Evolutionary conservation across 768 basidiomycete species (phyloP).

Genomic region (Agrocybe chaxingu): DNA sequence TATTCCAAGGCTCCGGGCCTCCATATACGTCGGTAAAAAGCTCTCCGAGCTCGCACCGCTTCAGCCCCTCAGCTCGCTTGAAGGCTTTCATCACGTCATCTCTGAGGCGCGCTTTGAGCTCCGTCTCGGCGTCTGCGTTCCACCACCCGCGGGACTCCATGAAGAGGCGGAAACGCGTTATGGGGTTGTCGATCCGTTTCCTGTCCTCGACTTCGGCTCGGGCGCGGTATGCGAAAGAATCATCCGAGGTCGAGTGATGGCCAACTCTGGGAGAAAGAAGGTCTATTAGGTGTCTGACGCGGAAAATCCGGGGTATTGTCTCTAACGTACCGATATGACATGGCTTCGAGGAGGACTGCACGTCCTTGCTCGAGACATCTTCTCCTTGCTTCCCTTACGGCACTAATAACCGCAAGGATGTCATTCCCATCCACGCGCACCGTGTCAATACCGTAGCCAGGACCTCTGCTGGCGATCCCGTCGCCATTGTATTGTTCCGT

Average conservation of each 20-base stretch:
- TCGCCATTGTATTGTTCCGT: slow-evolving; percentile 90
- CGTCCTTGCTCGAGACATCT: slow-evolving; percentile 75
- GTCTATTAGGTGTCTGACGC: slow-evolving; percentile 2
- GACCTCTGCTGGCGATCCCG: slow-evolving; percentile 88
- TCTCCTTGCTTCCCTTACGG: slow-evolving; percentile 67
- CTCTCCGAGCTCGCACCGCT: slow-evolving; percentile 68
- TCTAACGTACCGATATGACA: slow-evolving; percentile 73
- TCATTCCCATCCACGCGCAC: slow-evolving; percentile 95
- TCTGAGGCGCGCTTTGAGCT: slow-evolving; percentile 64
- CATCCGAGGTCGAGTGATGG: slow-evolving; percentile 95
- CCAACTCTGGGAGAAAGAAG: slow-evolving; percentile 56
- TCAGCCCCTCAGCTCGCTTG: slow-evolving; percentile 68
- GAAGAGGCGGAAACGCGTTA: slow-evolving; percentile 79
- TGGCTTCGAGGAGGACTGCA: slow-evolving; percentile 83
- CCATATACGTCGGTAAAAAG: slow-evolving; percentile 88
- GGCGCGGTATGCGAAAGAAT: slow-evolving; percentile 90
- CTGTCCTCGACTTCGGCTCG: slow-evolving; percentile 89
- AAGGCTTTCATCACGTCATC: slow-evolving; percentile 77
- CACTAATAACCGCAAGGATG: slow-evolving; percentile 75
- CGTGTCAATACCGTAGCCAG: slow-evolving; percentile 90
- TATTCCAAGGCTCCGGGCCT: slow-evolving; percentile 80
- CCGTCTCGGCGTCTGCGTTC: slow-evolving; percentile 70
- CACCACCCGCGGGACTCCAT: slow-evolving; percentile 87
- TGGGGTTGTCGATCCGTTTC: slow-evolving; percentile 88
- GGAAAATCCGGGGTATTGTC: not conserved